A percentile compares a stretch with the other conserved stretches of the same genome.
These are phyloP conservation scores for Phytopythium aichiense DNA, from an alignment of 352 stramenopile genomes.

Conservation along the genomic window DNA sequence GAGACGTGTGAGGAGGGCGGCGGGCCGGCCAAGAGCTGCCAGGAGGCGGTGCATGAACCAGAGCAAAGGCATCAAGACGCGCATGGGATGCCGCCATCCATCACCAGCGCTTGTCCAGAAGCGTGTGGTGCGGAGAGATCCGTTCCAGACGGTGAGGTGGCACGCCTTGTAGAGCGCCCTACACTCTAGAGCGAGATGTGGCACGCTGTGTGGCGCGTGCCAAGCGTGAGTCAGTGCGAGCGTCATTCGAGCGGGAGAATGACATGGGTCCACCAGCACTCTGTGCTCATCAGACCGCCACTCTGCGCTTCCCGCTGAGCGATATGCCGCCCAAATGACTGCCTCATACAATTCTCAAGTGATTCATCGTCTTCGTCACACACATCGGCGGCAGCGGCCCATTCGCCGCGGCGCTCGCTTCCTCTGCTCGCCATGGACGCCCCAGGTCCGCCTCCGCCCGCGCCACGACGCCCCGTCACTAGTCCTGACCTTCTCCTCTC, in stretches of 20 bases:
- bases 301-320: neutral
- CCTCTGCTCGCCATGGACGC: constrained; percentile 4
- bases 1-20: neutral
- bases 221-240: neutral
- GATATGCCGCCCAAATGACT: neutral
- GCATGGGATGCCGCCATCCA: neutral
- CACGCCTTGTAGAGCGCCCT: neutral
- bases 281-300: neutral
- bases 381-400: too few species aligned
- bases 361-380: too few species aligned
- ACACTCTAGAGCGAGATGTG: neutral
- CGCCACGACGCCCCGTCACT: too few species aligned
- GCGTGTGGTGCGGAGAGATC: neutral
- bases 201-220: neutral
- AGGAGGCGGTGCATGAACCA: neutral
- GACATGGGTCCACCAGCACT: neutral
- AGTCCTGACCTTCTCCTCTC: too few species aligned
- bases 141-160: neutral
- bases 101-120: too few species aligned
- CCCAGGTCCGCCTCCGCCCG: neutral
- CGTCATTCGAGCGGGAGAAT: neutral
- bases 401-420: too few species aligned
- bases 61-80: neutral
- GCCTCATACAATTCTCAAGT: neutral
- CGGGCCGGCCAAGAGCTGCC: too few species aligned